A percentile compares a stretch with the other conserved stretches of the same genome.
Conservation (phyloP, 768 basidiomycete species). For the Tulasnella sp. region DNA sequence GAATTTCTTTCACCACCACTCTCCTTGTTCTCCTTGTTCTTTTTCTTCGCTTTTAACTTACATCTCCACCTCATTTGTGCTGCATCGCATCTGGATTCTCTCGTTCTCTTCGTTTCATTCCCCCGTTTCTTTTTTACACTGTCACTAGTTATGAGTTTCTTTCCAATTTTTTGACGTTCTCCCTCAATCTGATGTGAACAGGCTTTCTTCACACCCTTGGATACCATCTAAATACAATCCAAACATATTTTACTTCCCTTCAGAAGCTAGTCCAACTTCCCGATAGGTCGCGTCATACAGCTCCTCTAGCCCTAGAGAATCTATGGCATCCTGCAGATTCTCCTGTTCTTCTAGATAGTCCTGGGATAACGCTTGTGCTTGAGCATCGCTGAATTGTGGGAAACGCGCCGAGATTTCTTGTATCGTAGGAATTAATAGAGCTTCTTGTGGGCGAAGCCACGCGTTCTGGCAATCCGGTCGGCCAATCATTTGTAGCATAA, state of each 20-base stretch:
- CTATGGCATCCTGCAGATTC: neutral
- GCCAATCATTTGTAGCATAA: neutral
- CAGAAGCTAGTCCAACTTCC: neutral
- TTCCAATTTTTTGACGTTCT: neutral
- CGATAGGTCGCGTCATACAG: constrained; percentile 12
- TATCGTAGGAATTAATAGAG: constrained; percentile 5
- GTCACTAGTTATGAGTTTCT: constrained; percentile 5
- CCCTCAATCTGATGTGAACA: neutral
- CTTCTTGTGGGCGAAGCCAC: constrained; percentile 12
- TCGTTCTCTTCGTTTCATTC: neutral
- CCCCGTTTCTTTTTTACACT: neutral
- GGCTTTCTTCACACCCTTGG: constrained; percentile 13
- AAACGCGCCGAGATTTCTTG: constrained; percentile 25
- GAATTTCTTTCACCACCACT: constrained; percentile 58
- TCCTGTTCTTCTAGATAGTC: constrained; percentile 18
- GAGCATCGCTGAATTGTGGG: constrained; percentile 15
- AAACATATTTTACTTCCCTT: constrained; percentile 7
- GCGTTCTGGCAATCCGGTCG: neutral
- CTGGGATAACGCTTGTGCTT: neutral
- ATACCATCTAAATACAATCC: constrained; percentile 21
- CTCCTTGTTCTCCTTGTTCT: constrained; percentile 43
- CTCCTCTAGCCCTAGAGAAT: neutral
- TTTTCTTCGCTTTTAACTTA: neutral
- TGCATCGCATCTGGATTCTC: constrained; percentile 13
- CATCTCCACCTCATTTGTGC: constrained; percentile 17